Conservation (phyloP, 2,329 filamentous ascomycete genomes). For the Ampelomyces quisqualis region DNA sequence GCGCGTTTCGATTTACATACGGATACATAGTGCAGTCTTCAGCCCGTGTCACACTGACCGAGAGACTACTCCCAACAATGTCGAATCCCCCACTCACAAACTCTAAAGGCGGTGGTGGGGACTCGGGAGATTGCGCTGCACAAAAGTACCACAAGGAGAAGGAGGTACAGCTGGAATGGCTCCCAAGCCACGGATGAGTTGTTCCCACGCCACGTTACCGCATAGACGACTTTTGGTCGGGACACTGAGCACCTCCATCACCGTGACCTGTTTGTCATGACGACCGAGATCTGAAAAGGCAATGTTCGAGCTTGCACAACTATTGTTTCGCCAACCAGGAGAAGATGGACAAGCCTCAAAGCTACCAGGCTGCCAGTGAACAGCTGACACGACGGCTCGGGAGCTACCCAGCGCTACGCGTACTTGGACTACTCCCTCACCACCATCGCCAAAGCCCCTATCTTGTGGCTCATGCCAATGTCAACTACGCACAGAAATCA, state of each 20-base stretch:
- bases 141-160: neutral
- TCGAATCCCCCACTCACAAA: too few relatives aligned
- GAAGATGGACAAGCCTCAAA: neutral
- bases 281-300: too few relatives aligned
- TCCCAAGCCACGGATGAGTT: conserved; percentile 1
- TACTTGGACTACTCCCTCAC: too few relatives aligned
- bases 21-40: neutral
- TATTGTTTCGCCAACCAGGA: neutral
- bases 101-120: too few relatives aligned
- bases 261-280: neutral
- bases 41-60: too few relatives aligned
- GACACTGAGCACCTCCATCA: neutral
- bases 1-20: conserved; percentile 1
- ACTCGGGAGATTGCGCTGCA: neutral
- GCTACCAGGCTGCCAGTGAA: neutral
- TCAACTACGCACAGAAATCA: neutral
- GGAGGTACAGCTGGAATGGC: conserved; percentile 1
- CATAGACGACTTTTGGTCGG: neutral
- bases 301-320: neutral
- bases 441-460: too few relatives aligned
- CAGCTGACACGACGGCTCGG: neutral
- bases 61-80: too few relatives aligned
- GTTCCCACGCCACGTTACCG: neutral
- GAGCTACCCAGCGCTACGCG: neutral
- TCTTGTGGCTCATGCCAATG: too few relatives aligned